A percentile compares a stretch with the other conserved stretches of the same genome.
Evolutionary conservation across 306 rosid species (phyloP).

Genomic region (Quercus gilva): DNA sequence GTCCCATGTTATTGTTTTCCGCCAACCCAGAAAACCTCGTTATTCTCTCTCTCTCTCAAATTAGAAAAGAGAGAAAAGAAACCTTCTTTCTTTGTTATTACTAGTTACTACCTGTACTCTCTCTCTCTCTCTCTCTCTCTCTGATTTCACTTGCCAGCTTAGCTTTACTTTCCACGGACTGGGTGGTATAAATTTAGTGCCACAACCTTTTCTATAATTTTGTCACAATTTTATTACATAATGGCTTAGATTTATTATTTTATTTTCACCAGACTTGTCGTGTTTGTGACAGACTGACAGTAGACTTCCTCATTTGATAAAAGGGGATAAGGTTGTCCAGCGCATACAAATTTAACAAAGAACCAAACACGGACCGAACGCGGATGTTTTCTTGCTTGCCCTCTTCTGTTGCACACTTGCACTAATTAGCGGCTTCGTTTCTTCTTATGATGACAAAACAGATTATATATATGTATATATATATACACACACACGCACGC

Average conservation of each 20-base stretch:
- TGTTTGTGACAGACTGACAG: no score
- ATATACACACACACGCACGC: no score
- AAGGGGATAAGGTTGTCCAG: neutral
- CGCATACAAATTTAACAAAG: neutral
- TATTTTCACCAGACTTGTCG: fast-evolving
- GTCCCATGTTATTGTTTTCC: neutral
- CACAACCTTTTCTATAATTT: fast-evolving
- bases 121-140: neutral
- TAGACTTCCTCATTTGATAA: fast-evolving
- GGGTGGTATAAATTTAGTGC: no score
- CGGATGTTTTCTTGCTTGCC: neutral
- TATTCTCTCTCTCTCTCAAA: neutral
- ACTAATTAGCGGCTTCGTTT: neutral
- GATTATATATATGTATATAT: no score
- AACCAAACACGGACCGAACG: neutral
- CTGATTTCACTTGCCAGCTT: neutral
- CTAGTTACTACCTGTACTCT: neutral
- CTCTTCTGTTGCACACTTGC: neutral
- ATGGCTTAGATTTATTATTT: fast-evolving
- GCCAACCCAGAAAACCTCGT: neutral
- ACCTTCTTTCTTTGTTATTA: no score
- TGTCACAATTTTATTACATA: no score
- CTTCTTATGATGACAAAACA: no score
- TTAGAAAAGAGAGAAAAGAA: no score
- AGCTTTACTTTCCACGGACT: neutral